Base-by-base conservation (phyloP, 2,329 filamentous ascomycete genomes). In the Aspergillus hortae region DNA sequence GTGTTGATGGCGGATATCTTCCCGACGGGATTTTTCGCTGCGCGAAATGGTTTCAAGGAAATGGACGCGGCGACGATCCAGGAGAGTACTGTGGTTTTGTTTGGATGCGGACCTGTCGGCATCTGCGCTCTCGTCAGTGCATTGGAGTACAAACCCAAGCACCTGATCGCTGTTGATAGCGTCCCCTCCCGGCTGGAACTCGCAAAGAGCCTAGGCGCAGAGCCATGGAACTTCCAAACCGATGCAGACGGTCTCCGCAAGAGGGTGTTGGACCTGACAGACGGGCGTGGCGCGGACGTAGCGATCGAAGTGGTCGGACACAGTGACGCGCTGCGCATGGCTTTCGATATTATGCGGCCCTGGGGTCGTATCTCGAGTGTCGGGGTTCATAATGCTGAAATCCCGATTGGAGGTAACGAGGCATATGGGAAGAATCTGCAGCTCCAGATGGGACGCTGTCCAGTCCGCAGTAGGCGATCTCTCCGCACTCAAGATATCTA, bases 1-100 rank as follows among this genome's bases (percentile, higher is more conserved):
- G 84, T 95, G 4, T 77, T 95, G 19, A 95, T 95, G 90, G 90
- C 89, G 4, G 90, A 95, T 66, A 95, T 96, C 60, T 94, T 92
- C 1, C 57, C 57, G 44, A 60, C 57, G 32, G 57, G 57, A 21
- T 60, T 48, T 46, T 60, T 60, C 23, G 57, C 57, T 0, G 57
- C 57, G 2, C 36, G 48, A 11, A 60, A 60, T 36, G 57, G 56
- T 11, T 60, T 60, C 41, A 33, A 30, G 4, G 53, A 45, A 2
- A 27, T 45, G 17, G 44, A 53, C 2, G 38, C 23, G 45, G 19
- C 38, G 4, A 46, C 32, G 2, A 42, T 57, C 7, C n/a, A 19
- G n/a, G 51, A 48, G 2, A 57, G 55, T 10, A 59, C 57, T 7
- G 57, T 59, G 4, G 11, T 59, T 32, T 12, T 59, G 10, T 59